These are phyloP conservation scores for Boletus calvinii DNA, from an alignment of 1,284 basidiomycete species.

Conservation along the genomic window DNA sequence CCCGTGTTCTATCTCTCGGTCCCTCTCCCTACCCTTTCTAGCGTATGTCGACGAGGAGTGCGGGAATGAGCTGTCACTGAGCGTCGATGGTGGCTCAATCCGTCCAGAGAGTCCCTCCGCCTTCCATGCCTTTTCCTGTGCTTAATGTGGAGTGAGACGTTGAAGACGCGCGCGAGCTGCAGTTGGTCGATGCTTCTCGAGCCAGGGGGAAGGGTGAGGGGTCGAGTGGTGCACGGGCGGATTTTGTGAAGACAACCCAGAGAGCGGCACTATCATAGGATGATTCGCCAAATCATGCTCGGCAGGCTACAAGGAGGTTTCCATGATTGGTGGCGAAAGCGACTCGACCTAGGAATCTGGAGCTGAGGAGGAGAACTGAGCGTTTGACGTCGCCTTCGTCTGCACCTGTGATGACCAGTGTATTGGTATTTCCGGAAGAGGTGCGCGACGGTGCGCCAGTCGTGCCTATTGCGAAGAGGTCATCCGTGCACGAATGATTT, in stretches of 20 bases:
- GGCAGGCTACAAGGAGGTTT: conserved; percentile 45
- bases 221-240: conserved; percentile 55
- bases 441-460: conserved; percentile 36
- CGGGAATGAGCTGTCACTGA: conserved; percentile 46
- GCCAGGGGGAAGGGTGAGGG: conserved; percentile 58
- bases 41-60: conserved; percentile 76
- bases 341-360: conserved; percentile 65
- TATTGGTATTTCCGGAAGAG: conserved; percentile 33
- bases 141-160: conserved; percentile 58
- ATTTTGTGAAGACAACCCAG: conserved; percentile 63
- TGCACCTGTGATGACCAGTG: conserved; percentile 57
- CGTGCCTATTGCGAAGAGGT: conserved; percentile 57
- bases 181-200: conserved; percentile 56
- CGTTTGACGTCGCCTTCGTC: conserved; percentile 55
- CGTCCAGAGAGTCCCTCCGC: too few species aligned
- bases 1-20: too few species aligned
- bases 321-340: conserved; percentile 37
- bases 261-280: conserved; percentile 61
- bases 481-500: conserved; percentile 42
- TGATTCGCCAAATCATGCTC: conserved; percentile 51
- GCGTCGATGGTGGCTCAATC: too few species aligned
- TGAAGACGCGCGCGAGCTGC: conserved; percentile 60
- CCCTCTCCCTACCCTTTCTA: too few species aligned
- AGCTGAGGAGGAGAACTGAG: conserved; percentile 56
- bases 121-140: too few species aligned